Evolutionary conservation across 768 basidiomycete genomes (phyloP).

Genomic region (Hortiboletus campestris): DNA sequence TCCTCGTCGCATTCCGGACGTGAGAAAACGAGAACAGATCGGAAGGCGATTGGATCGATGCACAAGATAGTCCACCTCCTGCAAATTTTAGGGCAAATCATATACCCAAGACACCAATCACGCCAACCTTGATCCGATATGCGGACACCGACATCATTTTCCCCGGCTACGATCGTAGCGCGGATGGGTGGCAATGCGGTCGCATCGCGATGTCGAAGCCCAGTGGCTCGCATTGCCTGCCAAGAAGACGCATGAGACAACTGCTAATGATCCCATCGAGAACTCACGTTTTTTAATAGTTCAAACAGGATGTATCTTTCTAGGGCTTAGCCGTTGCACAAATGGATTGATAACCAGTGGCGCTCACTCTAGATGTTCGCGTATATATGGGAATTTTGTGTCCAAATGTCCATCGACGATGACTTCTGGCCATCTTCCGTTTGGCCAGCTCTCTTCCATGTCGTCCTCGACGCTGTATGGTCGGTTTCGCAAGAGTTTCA

Average conservation of each 20-base stretch:
- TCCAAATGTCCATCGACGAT: constrained; percentile 70
- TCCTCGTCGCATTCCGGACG: constrained; percentile 66
- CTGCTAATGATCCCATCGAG: neutral
- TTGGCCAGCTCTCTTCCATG: constrained; percentile 22
- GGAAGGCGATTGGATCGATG: constrained; percentile 57
- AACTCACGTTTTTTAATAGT: constrained; percentile 79
- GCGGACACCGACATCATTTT: constrained; percentile 73
- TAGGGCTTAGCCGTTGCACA: neutral
- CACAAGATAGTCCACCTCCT: constrained; percentile 70
- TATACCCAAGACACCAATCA: neutral
- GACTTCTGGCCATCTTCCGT: constrained; percentile 57
- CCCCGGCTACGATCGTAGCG: constrained; percentile 73
- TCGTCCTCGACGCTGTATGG: constrained; percentile 45
- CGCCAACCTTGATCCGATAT: constrained; percentile 84
- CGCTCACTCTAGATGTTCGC: constrained; percentile 79
- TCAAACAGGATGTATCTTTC: constrained; percentile 83
- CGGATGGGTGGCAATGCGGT: constrained; percentile 57
- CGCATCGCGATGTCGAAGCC: constrained; percentile 44
- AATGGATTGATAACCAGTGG: neutral
- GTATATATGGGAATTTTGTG: constrained; percentile 77
- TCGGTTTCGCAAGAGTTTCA: constrained; percentile 49
- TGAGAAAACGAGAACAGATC: constrained; percentile 92
- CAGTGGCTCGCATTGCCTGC: constrained; percentile 74
- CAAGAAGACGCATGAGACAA: neutral
- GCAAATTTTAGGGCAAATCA: constrained; percentile 9